Evolutionary conservation across 1,139 yeast genomes (phyloP), one percentile per base, ranked within the genome.

Genomic region (Suhomyces bribrorum): DNA sequence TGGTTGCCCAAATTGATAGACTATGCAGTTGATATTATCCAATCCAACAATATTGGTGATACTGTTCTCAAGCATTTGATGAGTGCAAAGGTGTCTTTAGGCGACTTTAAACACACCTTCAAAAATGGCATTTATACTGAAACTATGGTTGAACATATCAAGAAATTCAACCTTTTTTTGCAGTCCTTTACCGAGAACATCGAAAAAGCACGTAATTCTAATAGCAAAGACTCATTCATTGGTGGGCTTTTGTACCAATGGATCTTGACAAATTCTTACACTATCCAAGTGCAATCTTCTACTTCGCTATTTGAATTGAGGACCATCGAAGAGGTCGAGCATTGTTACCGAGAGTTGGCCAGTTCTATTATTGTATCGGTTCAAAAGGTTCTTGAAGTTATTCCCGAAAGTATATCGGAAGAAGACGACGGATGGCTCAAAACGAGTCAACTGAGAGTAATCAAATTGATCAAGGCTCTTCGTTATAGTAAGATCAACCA

Each of bases 371-470:
- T 89, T 40, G 70, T 89, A 29, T 73, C 84, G 0, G 75, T 85
- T 47, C 97, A 89, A 61, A 76, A 77, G 44, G 56, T 63, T 2
- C 54, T 79, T 11, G 63, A 64, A 24, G 57, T 66, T 31, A 66
- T 57, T 32, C 50, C 49, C 1, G 63, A 55, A 8, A 53, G 57
- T 8, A 51, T 78, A 2, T 50, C 60, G 2, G 77, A 67, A 32
- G 86, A 77, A 8, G 79, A 74, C 30, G 86, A 83, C 45, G 66
- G 69, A n/a, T 86, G 95, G 95, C 68, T 86, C 28, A 57, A 68
- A 8, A 43, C 54, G 1, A 52, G 79, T 2, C 85, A 82, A 46
- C 69, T 67, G 37, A 67, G 72, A 35, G 48, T 80, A 2, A 26
- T 59, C 47, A 54, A 53, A 15, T 64, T 71, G 39, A 49, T 70